Conservation (phyloP, 306 rosid genomes). For the Myrica gale region DNA sequence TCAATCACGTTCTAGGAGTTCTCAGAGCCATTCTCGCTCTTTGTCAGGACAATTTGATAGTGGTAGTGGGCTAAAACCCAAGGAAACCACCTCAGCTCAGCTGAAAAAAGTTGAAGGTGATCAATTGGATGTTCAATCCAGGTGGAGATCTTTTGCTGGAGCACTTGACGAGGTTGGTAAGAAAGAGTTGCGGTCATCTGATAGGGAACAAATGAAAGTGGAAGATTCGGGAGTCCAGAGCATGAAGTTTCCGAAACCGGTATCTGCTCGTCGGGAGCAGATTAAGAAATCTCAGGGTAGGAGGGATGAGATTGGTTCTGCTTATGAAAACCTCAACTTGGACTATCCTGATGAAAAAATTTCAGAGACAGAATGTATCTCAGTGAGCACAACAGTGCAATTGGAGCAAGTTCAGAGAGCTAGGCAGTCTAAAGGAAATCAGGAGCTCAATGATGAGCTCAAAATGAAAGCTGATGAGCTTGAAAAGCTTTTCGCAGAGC, state of each 20-base stretch:
- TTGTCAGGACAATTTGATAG: conserved; percentile 70
- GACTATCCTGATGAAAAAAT: conserved; percentile 44
- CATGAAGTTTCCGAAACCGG: conserved; percentile 56
- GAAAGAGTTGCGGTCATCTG: conserved; percentile 32
- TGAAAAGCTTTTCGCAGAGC: conserved; percentile 96
- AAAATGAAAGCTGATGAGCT: conserved; percentile 95
- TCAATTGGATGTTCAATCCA: conserved; percentile 50
- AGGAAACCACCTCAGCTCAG: conserved; percentile 42
- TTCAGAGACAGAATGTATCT: conserved; percentile 39
- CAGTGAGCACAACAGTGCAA: conserved; percentile 30
- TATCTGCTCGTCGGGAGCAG: conserved; percentile 38
- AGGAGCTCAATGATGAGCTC: conserved; percentile 86
- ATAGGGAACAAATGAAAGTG: conserved; percentile 33
- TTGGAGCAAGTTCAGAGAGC: conserved; percentile 69
- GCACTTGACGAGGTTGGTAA: conserved; percentile 37
- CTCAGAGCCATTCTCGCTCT: conserved; percentile 68
- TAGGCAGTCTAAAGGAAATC: conserved; percentile 85
- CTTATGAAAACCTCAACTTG: conserved; percentile 43
- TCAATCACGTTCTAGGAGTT: conserved; percentile 48
- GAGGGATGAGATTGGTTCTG: conserved; percentile 45
- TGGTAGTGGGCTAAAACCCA: conserved; percentile 50
- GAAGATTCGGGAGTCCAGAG: conserved; percentile 53
- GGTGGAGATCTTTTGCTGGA: conserved; percentile 41
- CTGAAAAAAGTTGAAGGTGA: conserved; percentile 37
- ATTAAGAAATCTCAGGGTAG: conserved; percentile 43